phyloP scores from a whole-genome alignment of 2,329 filamentous ascomycete species.

The Neopestalotiopsis clavispora region DNA sequence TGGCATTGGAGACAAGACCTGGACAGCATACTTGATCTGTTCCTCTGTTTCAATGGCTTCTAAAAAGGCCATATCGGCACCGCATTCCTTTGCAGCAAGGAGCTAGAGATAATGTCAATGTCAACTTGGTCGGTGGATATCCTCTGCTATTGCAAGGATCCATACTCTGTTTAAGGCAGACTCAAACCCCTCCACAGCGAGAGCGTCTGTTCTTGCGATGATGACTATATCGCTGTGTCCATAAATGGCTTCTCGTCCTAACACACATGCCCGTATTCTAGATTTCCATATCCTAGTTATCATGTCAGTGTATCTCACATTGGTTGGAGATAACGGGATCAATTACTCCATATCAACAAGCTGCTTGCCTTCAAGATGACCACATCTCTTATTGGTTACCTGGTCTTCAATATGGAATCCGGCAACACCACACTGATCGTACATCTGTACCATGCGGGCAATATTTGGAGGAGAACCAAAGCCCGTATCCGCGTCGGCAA shows the following conservation, averaged over 20 bases:
- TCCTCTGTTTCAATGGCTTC: constrained; percentile 20
- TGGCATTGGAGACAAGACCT: constrained; percentile 17
- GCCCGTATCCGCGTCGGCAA: constrained; percentile 65
- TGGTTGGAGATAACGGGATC: not conserved
- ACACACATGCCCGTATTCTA: constrained; percentile 16
- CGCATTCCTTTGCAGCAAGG: constrained; percentile 12
- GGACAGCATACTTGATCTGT: constrained; percentile 16
- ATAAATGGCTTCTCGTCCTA: constrained; percentile 39
- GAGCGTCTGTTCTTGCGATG: constrained; percentile 59
- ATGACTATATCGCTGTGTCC: constrained; percentile 57
- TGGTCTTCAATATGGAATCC: constrained; percentile 41
- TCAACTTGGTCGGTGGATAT: not conserved
- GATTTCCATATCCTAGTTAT: constrained; percentile 13
- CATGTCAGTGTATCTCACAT: not conserved
- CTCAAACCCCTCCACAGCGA: constrained; percentile 14
- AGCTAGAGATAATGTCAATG: not conserved
- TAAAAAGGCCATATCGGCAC: constrained; percentile 21
- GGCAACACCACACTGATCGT: constrained; percentile 35
- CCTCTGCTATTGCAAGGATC: too few relatives aligned
- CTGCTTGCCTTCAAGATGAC: constrained; percentile 42
- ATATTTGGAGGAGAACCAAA: constrained; percentile 60
- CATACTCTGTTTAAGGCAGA: constrained; percentile 13
- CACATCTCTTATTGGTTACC: constrained; percentile 43
- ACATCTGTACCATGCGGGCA: constrained; percentile 47
- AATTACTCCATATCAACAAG: constrained; percentile 35